Evolutionary conservation across 108 stramenopile genomes (phyloP).

Genomic region (Skeletonema potamos): DNA sequence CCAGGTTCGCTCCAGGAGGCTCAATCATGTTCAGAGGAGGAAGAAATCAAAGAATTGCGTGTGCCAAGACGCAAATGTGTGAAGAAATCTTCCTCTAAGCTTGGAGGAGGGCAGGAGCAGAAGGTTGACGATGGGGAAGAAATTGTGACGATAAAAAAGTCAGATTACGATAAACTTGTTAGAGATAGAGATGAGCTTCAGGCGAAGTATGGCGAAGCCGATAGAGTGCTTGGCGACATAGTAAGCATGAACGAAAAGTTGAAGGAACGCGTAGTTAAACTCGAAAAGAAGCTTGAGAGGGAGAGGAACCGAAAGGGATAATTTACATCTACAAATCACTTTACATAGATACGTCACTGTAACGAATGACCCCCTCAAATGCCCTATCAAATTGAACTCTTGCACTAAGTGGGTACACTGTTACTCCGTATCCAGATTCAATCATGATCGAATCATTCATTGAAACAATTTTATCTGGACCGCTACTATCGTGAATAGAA

Average conservation of each 20-base stretch:
- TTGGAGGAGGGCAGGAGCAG: not conserved
- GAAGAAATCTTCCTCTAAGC: not conserved
- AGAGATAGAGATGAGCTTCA: not conserved
- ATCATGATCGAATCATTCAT: not conserved
- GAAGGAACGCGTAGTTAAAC: not conserved
- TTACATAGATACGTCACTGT: not conserved
- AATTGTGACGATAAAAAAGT: not conserved
- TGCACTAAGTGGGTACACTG: not conserved
- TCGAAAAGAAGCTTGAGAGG: not conserved
- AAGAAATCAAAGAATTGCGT: not conserved
- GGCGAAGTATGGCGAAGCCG: not conserved
- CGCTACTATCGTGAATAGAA: not conserved
- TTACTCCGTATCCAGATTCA: not conserved
- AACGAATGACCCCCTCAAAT: not conserved
- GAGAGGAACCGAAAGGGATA: not conserved
- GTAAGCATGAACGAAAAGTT: not conserved
- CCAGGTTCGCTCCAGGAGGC: not conserved
- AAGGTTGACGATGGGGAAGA: not conserved
- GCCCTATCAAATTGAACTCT: slow-evolving; percentile 2
- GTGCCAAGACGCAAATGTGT: not conserved
- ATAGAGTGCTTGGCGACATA: not conserved
- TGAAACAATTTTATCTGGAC: not conserved
- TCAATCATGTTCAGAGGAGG: not conserved
- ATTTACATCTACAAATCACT: not conserved
- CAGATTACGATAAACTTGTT: not conserved